phyloP scores from a whole-genome alignment of 495 filamentous ascomycete species.

The Xanthoparmelia taractica region DNA sequence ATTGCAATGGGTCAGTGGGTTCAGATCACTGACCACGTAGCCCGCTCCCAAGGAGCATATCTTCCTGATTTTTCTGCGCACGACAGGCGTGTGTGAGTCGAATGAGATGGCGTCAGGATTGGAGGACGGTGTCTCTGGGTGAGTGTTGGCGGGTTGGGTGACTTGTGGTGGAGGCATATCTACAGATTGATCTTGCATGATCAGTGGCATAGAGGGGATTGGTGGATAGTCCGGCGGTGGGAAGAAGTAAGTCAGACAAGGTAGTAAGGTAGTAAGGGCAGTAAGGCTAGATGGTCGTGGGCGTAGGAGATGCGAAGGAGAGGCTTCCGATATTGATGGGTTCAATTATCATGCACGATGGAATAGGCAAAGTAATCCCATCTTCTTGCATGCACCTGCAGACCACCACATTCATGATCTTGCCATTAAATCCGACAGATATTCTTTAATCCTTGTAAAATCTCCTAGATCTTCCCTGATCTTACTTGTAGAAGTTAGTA shows the following conservation, averaged over 20 bases:
- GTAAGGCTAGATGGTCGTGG: not conserved
- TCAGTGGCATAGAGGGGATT: not conserved
- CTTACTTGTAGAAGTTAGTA: too few relatives aligned
- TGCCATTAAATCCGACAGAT: too few relatives aligned
- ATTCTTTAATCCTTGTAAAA: too few relatives aligned
- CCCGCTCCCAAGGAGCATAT: conserved; percentile 20
- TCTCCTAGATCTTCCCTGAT: too few relatives aligned
- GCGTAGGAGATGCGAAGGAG: too few relatives aligned
- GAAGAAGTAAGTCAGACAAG: not conserved
- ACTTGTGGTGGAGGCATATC: not conserved
- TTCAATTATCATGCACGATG: too few relatives aligned
- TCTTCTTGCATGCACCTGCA: too few relatives aligned
- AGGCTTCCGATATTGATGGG: not conserved
- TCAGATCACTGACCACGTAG: conserved; percentile 11
- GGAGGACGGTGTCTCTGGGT: not conserved
- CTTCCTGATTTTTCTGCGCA: conserved; percentile 13
- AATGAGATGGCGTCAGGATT: not conserved
- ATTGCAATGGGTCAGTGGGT: not conserved
- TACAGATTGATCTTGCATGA: not conserved
- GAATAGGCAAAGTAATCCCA: too few relatives aligned
- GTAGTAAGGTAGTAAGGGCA: too few relatives aligned
- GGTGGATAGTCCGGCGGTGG: not conserved
- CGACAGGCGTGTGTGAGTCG: not conserved
- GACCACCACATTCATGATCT: too few relatives aligned
- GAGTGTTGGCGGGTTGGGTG: not conserved